Evolutionary conservation across 129 eudicot species (phyloP), one percentile per base, ranked within the genome.

Genomic region (Flaveria bidentis): DNA sequence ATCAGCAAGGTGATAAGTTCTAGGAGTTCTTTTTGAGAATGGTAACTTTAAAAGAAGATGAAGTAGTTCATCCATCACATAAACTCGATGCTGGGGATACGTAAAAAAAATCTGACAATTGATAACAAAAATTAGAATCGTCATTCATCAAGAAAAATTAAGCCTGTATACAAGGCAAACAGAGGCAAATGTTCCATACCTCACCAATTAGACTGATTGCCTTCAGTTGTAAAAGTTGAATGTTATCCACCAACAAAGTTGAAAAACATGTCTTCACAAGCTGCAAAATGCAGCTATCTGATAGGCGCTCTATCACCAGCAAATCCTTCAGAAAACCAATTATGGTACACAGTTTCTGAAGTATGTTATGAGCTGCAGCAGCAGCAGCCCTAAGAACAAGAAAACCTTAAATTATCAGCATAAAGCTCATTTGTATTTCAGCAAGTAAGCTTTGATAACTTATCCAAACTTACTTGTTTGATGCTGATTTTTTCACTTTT

Each of bases 251-350:
- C 86, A 89, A 73, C 23, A 94, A 88, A 16, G 96, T 91, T 71
- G 96, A 83, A 81, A 91, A 89, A 81, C 97, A 80, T 69, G 92
- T 84, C 82, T 89, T 89, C 72, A 89, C 88, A 49, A 94, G 86
- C 79, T 94, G 99, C 23, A 94, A 77, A 80, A 94, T 94, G 84
- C 97, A 94, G 86, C 99, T 94, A 63, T 94, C 99, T 73, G 99
- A 85, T 14, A 94, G 86, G 60, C 92, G 90, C 78, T 91, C 99
- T 80, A 91, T 82, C 55, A 80, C 33, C 85, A 91, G 80, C 84
- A 94, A 84, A 74, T 94, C 94, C 86, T 86, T 86, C 69, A 94
- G 74, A 80, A 89, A 84, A 66, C 88, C 88, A 81, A 94, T 80
- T 67, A 94, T 87, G 26, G 87, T 91, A 82, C 97, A 91, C 77